A percentile compares a stretch with the other conserved stretches of the same genome.
phyloP scores from a whole-genome alignment of 768 basidiomycete genomes.

The Pulveroboletus ravenelii region DNA sequence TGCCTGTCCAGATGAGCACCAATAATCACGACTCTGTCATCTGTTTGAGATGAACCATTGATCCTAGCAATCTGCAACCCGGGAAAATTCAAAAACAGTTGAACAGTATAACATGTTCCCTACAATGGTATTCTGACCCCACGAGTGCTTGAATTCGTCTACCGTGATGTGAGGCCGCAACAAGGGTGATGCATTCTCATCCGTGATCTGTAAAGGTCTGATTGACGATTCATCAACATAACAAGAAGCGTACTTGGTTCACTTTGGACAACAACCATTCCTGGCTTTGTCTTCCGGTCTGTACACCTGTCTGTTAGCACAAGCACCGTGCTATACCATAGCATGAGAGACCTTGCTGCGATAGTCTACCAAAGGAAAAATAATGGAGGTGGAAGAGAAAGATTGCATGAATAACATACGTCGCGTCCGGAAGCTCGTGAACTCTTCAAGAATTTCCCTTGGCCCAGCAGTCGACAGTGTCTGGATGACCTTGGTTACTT shows the following conservation, averaged over 20 bases:
- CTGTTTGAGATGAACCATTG: conserved; percentile 59
- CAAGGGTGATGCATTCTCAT: conserved; percentile 51
- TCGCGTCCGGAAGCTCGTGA: conserved; percentile 70
- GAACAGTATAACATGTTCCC: conserved; percentile 18
- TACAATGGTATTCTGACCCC: conserved; percentile 83
- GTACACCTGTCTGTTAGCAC: conserved; percentile 12
- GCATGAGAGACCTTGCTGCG: conserved; percentile 59
- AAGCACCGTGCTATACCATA: not conserved
- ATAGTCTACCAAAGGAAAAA: conserved; percentile 46
- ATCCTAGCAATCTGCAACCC: conserved; percentile 62
- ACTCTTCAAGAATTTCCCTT: conserved; percentile 56
- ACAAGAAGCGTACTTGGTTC: conserved; percentile 42
- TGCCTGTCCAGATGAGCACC: conserved; percentile 84
- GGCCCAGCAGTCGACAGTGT: conserved; percentile 65
- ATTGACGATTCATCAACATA: not conserved
- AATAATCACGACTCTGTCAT: conserved; percentile 64
- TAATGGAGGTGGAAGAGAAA: conserved; percentile 1
- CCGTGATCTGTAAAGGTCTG: conserved; percentile 49
- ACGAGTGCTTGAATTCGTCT: conserved; percentile 70
- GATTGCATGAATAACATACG: conserved; percentile 39
- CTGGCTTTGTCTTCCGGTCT: conserved; percentile 77
- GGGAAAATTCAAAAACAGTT: not conserved
- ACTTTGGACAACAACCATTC: conserved; percentile 71
- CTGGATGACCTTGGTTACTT: conserved; percentile 57
- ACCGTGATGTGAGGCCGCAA: conserved; percentile 57